Base-by-base conservation (phyloP, 2,329 filamentous ascomycete species). In the Colletotrichum musae region DNA sequence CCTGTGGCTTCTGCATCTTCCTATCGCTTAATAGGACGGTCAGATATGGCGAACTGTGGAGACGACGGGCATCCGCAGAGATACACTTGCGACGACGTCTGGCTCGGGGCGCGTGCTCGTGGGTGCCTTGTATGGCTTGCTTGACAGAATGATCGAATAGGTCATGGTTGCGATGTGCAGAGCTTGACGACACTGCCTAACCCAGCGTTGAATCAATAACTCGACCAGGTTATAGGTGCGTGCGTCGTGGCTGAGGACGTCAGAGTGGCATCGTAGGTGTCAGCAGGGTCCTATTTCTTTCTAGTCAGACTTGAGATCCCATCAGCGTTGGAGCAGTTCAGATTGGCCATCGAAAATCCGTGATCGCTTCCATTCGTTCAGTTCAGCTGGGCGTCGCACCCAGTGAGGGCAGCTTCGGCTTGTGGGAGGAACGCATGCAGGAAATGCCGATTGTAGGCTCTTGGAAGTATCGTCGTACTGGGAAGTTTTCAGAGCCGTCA, bases 21-120 rank as follows among this genome's bases (percentile, higher is more conserved):
- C 5, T 21, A 9, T 68, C 12, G 18, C 28, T 15, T 16, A 18
- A 53, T 47, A 28, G 12, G 53, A 68, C 50, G 50, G 43, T 15
- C 28, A 26, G 21, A 24, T 10, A n/a, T 51, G 15, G 21, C 32
- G 21, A 65, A 54, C 9, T 36, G 32, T 36, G 6, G 18, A 51
- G 43, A 69, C 9, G 32, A 56, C 36, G 24, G 28, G 41, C 48
- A 15, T 36, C 21, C 3, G 43, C 24, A 32, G 12, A n/a, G 47
- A 18, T 32, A 7, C 32, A 43, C 18, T 45, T 65, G 21, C 48
- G 54, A 65, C 50, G 61, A 56, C 39, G 47, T 41, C 26, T 68
- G 47, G 39, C 39, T 18, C n/a, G 36, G 13, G 45, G 45, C 9
- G 52, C n/a, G 41, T 48, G 54, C 6, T 43, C 28, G 15, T 36